Conservation (phyloP, 129 eudicot genomes). For the Arctium lappa region DNA sequence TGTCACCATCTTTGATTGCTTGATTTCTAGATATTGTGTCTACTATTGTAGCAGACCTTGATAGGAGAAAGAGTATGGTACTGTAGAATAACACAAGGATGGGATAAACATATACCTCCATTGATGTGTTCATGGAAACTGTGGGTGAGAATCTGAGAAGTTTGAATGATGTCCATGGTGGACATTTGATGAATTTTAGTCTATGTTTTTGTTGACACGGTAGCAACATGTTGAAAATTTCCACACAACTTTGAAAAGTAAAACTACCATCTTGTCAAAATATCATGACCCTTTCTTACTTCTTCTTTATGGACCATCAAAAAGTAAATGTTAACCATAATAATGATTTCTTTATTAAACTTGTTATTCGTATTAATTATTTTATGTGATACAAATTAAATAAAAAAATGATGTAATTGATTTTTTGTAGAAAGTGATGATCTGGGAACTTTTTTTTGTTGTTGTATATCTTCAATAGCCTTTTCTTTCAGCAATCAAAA, state of each 20-base stretch:
- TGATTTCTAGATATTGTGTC: slow-evolving; percentile 16
- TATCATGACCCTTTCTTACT: too few relatives aligned
- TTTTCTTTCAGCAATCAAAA: too few relatives aligned
- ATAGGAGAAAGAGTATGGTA: not conserved
- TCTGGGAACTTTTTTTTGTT: too few relatives aligned
- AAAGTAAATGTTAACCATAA: too few relatives aligned
- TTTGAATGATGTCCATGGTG: not conserved
- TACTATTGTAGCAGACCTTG: not conserved
- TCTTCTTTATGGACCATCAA: too few relatives aligned
- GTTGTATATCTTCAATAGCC: too few relatives aligned
- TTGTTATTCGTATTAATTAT: too few relatives aligned
- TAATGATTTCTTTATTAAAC: too few relatives aligned
- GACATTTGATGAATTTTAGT: not conserved
- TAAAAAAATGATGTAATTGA: too few relatives aligned
- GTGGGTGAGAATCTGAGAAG: not conserved
- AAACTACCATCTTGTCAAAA: not conserved
- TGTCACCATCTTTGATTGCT: slow-evolving; percentile 29
- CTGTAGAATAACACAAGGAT: not conserved
- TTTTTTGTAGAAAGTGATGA: too few relatives aligned
- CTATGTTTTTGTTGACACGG: not conserved
- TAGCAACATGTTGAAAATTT: not conserved
- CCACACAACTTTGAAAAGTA: not conserved
- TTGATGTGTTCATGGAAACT: not conserved
- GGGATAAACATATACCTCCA: not conserved
- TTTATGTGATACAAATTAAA: too few relatives aligned